Percentiles rank a stretch among this genome's conserved stretches.
These are phyloP conservation scores for Aquilaria malaccensis DNA, from an alignment of 345 rosid species.

Conservation along the genomic window DNA sequence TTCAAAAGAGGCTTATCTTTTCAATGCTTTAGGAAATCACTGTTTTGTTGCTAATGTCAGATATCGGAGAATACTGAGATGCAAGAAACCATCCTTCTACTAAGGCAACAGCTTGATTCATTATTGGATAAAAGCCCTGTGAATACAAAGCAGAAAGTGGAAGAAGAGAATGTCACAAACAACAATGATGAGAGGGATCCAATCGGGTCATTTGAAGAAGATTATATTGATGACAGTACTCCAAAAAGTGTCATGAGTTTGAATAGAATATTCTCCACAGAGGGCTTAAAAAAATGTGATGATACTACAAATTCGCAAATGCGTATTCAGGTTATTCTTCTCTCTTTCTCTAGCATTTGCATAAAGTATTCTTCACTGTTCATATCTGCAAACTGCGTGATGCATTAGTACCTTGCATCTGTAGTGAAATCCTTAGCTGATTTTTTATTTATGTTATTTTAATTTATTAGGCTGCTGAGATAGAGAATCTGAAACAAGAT, in stretches of 20 bases:
- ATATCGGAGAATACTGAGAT: slow-evolving; percentile 45
- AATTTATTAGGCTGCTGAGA: slow-evolving; percentile 42
- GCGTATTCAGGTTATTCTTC: slow-evolving; percentile 35
- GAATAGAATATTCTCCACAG: slow-evolving; percentile 56
- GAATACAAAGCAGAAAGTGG: slow-evolving; percentile 25
- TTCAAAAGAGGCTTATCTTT: slow-evolving; percentile 8
- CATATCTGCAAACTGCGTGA: background rate
- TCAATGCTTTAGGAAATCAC: background rate
- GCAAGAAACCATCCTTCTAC: slow-evolving; percentile 55
- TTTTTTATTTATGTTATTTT: slow-evolving; percentile 1
- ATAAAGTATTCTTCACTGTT: slow-evolving; percentile 6
- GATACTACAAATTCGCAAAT: slow-evolving; percentile 33
- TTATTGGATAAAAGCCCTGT: slow-evolving; percentile 18
- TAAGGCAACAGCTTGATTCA: slow-evolving; percentile 44
- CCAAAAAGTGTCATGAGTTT: slow-evolving; percentile 58
- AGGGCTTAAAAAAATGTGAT: slow-evolving; percentile 46
- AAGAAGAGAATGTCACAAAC: slow-evolving; percentile 16
- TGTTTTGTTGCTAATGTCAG: slow-evolving; percentile 23
- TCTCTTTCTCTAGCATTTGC: slow-evolving; percentile 5
- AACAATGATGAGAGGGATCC: slow-evolving; percentile 15
- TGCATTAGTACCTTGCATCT: background rate
- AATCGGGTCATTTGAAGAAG: slow-evolving; percentile 30
- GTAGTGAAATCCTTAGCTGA: background rate
- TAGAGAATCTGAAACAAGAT: slow-evolving; percentile 53
- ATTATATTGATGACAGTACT: slow-evolving; percentile 35